Evolutionary conservation across 225 moss, liverwort and hornwort species (phyloP), one percentile per base, ranked within the genome.

Genomic region (Polytrichum commune): DNA sequence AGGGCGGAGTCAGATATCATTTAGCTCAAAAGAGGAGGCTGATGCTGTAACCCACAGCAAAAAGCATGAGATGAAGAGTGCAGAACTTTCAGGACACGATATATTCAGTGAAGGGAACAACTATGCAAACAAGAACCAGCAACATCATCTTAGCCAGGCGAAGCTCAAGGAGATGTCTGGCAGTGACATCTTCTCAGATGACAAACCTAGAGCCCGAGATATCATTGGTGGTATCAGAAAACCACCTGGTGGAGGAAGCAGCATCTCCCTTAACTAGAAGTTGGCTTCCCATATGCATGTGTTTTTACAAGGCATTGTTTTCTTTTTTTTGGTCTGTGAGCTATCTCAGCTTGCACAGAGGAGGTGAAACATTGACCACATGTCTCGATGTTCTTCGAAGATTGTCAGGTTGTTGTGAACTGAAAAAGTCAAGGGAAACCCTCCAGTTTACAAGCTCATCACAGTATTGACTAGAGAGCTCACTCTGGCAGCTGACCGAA

Each of bases 181-280:
- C 54, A 92, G 90, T 67, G 94, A 97, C 73, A 97, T 97, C 58
- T 97, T 97, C 70, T 90, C 91, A 20, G 97, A 97, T 70, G 94
- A 92, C 69, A 97, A 92, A 70, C 94, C 97, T 35, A 86, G 89
- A 73, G 79, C 83, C 22, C 84, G 92, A 77, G 94, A 97, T 71
- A 86, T 89, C 8, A 94, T 97, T 46, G 97, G 97, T 64, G 97
- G 97, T 63, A 94, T 97, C 72, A 90, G 94, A 29, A 94, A 97
- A 69, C 97, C 97, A 63, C 97, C 97, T 16, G 97, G 97, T 30
- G 97, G 97, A 62, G 97, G 75, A 54, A 97, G 97, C 79, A 94
- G 83, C 74, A 94, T 97, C 80, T 83, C 94, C 22, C 91, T 97
- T 28, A 89, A 91, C 53, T 97, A 94, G 85, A 67, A 67, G 30